Base-by-base conservation (phyloP, 1,284 basidiomycete genomes). In the Pisolithus thermaeus region DNA sequence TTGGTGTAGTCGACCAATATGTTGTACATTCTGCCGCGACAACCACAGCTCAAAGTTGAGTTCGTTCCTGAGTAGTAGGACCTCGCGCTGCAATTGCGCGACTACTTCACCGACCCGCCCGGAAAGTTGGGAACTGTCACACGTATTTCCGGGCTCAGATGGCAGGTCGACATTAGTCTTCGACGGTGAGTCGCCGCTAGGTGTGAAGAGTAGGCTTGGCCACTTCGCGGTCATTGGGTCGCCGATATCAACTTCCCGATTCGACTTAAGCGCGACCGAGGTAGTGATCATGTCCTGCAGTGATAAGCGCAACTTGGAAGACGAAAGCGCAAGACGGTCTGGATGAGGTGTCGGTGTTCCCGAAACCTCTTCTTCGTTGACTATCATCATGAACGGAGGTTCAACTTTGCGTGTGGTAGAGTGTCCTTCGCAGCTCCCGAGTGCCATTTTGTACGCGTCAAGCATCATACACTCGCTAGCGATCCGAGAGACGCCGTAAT, bases 21-120 rank as follows among this genome's bases (percentile, higher is more conserved):
- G 87, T 62, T 80, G 80, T 49, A 86, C 76, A 55, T 90, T 90
- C 66, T 90, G 81, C 57, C 86, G 73, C 53, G 86, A 83, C 40
- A 87, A 72, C 85, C 88, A 92, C 22, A 84, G 71, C 69, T 92
- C 87, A 53, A 91, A 88, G 61, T 90, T 89, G 39, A 91, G 78
- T 57, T 91, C 87, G 62, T 83, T 90, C 48, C 83, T 76, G 25
- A 92, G 70, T 35, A 90, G 68, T 6, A 90, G 65, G 3, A 87
- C 75, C 60, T 91, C 87, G 42, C 84, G 76, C 64, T 92, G 90
- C 51, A 92, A 68, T 7, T 73, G 75, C 18, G 82, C 75, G 28
- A 92, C 79, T 5, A 81, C 81, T 52, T 82, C 76, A 14, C 72
- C 72, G n/a, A 81, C 71, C 56, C 79, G 75, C 2, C 68, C 56